Percentiles rank a stretch among this genome's conserved stretches.
phyloP scores from a whole-genome alignment of 163 green algal species.

The Volvox carteri region DNA sequence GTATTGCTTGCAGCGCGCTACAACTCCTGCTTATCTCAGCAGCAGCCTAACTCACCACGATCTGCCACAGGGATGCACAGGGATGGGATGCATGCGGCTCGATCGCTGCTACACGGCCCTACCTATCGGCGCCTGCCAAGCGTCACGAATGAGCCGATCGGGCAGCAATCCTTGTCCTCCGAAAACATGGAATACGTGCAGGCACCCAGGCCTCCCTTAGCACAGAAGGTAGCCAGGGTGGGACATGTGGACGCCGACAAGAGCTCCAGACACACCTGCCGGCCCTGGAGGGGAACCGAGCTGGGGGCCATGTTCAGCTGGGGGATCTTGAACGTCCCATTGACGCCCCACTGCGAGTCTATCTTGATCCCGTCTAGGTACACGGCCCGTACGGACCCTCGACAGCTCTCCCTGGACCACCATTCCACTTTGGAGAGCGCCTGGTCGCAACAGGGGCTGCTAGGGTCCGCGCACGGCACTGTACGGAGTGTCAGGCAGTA shows the following conservation, averaged over 20 bases:
- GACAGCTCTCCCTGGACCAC: constrained; percentile 39
- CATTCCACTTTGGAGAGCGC: constrained; percentile 31
- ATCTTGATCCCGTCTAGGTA: constrained; percentile 26
- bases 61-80: no score
- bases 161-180: constrained; percentile 27
- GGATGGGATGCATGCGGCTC: no score
- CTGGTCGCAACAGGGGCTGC: constrained; percentile 21
- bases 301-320: not conserved
- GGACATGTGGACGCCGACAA: not conserved
- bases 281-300: not conserved
- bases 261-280: constrained; percentile 38
- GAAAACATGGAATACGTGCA: constrained; percentile 28
- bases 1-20: no score
- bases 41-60: no score
- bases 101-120: no score
- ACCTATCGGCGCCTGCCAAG: no score
- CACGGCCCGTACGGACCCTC: not conserved
- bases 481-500: constrained; percentile 29
- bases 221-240: constrained; percentile 33
- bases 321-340: constrained; percentile 41
- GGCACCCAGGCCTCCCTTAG: not conserved
- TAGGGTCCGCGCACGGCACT: not conserved
- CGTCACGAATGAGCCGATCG: not conserved
- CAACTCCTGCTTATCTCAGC: no score
- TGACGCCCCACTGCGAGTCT: constrained; percentile 33